Base-by-base conservation (phyloP, 345 rosid species). In the Populus simonii region DNA sequence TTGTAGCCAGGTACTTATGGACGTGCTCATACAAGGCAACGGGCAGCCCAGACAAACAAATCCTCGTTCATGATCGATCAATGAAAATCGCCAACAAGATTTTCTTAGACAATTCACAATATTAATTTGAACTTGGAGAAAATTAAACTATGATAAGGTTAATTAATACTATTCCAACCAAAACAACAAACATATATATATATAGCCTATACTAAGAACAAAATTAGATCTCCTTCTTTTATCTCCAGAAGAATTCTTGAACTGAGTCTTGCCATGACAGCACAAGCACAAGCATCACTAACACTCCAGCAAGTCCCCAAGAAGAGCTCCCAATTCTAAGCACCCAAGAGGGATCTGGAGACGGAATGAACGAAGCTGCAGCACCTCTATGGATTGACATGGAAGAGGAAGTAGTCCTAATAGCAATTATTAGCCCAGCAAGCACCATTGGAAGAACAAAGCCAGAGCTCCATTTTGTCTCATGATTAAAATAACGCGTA, bases 301-400 rank as follows among this genome's bases (percentile, higher is more conserved):
- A 63, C 8, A 91, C 70, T 73, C 88, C 91, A 33, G 87, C 88
- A 6, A 91, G 89, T 70, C 91, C 91, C 92, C 90, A 89, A 6
- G 91, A 81, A 0, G 94, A 89, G 23, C 86, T 78, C 78, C 91
- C 94, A 27, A 89, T 85, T 72, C 91, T 83, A 8, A 87, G 86
- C 77, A 89, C 87, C 90, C 86, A 82, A 0, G 90, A 84, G 7
- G 90, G 85, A 77, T 91, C 89, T 6, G 87, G 79, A 45, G 86
- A 79, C 27, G 83, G 89, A 13, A 84, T 57, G 9, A 75, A 9
- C 1, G 87, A 77, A 41, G 39, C 74, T 27, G 75, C 27, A 36
- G 41, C 70, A 57, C 72, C 80, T 29, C 80, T 57, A 1, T 49
- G 68, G 68, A 15, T 39, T 16, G 76, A 66, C 31, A 31, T 66